phyloP scores from a whole-genome alignment of 495 filamentous ascomycete species.

The Talaromyces stipitatus region DNA sequence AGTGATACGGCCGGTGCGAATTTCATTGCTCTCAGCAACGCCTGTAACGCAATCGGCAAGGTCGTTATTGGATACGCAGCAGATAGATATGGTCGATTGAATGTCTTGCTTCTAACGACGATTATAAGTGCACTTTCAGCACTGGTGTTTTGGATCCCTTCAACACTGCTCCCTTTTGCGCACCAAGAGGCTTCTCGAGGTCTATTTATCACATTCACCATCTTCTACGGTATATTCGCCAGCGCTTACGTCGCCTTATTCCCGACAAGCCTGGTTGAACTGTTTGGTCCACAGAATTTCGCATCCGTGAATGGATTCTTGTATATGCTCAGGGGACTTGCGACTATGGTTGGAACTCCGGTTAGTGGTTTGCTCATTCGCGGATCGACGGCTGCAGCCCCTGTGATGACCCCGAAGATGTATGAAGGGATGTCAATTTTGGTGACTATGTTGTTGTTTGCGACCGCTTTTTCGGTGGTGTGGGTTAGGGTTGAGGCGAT shows the following conservation, averaged over 20 bases:
- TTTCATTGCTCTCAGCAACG: conserved; percentile 19
- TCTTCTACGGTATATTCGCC: conserved; percentile 32
- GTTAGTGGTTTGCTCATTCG: conserved; percentile 32
- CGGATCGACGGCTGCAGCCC: conserved; percentile 7
- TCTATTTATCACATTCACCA: conserved; percentile 29
- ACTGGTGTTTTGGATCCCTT: conserved; percentile 32
- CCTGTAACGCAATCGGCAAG: conserved; percentile 17
- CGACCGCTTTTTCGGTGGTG: conserved; percentile 19
- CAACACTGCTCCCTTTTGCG: conserved; percentile 11
- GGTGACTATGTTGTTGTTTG: conserved; percentile 21
- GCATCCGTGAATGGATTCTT: conserved; percentile 33
- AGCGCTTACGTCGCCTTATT: conserved; percentile 35
- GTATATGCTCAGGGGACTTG: conserved; percentile 36
- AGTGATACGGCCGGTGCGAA: conserved; percentile 10
- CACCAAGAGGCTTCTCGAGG: conserved; percentile 11
- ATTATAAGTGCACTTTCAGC: conserved; percentile 27
- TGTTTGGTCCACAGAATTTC: conserved; percentile 36
- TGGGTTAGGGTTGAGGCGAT: conserved; percentile 28
- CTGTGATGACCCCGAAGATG: conserved; percentile 7
- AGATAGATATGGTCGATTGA: conserved; percentile 25
- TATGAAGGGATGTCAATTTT: conserved; percentile 24
- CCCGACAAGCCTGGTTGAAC: conserved; percentile 30
- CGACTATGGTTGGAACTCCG: conserved; percentile 33
- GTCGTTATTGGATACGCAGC: conserved; percentile 16
- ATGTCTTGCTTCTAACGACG: conserved; percentile 29